Conservation (phyloP, 768 basidiomycete genomes). For the Leccinum disarticulatum region DNA sequence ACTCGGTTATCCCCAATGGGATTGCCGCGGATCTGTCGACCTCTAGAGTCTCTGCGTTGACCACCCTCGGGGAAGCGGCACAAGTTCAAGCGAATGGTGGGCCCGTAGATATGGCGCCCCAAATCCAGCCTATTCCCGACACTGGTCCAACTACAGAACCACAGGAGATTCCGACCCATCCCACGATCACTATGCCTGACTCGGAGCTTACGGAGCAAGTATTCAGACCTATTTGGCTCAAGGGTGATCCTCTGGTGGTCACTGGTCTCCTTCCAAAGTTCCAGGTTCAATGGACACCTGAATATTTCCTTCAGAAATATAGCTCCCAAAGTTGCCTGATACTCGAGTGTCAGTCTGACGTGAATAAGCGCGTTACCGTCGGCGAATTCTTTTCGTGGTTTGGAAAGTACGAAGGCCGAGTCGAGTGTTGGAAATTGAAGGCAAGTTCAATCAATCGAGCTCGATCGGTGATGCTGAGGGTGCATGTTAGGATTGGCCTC, state of each 20-base stretch:
- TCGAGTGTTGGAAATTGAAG: constrained; percentile 75
- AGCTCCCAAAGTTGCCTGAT: constrained; percentile 65
- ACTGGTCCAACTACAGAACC: constrained; percentile 11
- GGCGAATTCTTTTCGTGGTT: constrained; percentile 79
- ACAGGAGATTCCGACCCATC: constrained; percentile 44
- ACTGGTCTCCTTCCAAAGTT: constrained; percentile 63
- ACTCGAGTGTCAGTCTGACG: constrained; percentile 79
- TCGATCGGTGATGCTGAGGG: constrained; percentile 7
- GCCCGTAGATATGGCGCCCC: background rate
- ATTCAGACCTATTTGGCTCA: constrained; percentile 71
- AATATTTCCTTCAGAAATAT: constrained; percentile 73
- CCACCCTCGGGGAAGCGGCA: constrained; percentile 12
- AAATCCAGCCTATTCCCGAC: constrained; percentile 8
- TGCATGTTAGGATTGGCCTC: constrained; percentile 81
- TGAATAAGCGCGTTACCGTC: constrained; percentile 61
- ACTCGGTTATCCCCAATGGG: constrained; percentile 10
- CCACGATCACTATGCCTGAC: constrained; percentile 46
- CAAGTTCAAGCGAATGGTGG: constrained; percentile 8
- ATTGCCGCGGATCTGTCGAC: constrained; percentile 11
- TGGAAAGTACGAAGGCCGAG: constrained; percentile 60
- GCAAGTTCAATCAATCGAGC: constrained; percentile 34
- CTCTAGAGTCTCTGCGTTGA: background rate
- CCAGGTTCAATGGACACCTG: constrained; percentile 75
- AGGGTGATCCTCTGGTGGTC: constrained; percentile 78
- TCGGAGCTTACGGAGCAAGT: constrained; percentile 52